Evolutionary conservation across 495 filamentous ascomycete genomes (phyloP), one percentile per base, ranked within the genome.

Genomic region (Ascobolus immersus): DNA sequence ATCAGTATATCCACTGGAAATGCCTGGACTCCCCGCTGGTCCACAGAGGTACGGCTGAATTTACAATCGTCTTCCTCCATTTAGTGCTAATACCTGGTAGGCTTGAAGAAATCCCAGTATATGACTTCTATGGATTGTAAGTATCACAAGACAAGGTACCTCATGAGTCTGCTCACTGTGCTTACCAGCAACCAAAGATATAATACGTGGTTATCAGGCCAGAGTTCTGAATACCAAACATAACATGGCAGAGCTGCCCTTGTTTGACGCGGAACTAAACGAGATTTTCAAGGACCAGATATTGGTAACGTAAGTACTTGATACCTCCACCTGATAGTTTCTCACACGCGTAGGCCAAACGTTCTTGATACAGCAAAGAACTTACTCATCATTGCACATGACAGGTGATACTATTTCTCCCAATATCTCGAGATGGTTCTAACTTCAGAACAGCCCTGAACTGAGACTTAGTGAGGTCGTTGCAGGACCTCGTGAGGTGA

Each of bases 211-310:
- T 10, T 76, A 72, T 38, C 79, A 93, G 46, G 55, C 65, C 7
- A 67, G 69, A 39, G 50, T 65, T 11, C 50, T 93, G 5, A 67
- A 62, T 22, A 65, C 77, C 14, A 68, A 68, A 31, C 65, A 74
- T 43, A 63, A 65, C 22, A 81, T 96, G 67, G 60, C 69, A 0
- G 66, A 68, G 6, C 55, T 96, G 2, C 66, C 63, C 39, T 71
- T 96, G 12, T 69, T 72, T 40, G 64, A 73, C 3, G 66, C 71
- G 13, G 50, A 54, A 2, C 61, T 90, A 12, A 3, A 74, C 69
- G 21, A 68, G 65, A 39, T 77, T 1, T 92, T 89, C 43, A 67
- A 79, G 44, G 73, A 91, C 40, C 78, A 93, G 44, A 75, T 96
- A 9, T 53, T 94, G 21, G 75, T 73, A n/a, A 91, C 80, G 53